These are phyloP conservation scores for Amanita muscaria DNA, from an alignment of 768 basidiomycete genomes.

Conservation along the genomic window DNA sequence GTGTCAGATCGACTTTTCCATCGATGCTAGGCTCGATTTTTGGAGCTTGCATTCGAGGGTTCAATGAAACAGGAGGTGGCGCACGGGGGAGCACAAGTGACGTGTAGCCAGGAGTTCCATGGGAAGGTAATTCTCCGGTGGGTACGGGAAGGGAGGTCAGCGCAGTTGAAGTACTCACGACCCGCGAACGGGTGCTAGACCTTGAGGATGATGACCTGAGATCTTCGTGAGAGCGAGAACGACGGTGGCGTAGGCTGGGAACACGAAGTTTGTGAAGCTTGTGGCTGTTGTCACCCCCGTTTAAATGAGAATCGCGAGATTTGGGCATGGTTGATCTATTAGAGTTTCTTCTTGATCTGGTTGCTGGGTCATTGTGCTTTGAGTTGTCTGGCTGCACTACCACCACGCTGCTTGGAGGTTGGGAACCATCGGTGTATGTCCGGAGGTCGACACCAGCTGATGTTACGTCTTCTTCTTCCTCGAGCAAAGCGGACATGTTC, in stretches of 20 bases:
- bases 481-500: conserved; percentile 44
- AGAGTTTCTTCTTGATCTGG: too few species aligned
- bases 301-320: conserved; percentile 4
- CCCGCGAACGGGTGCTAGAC: conserved; percentile 2
- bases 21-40: conserved; percentile 21
- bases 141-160: conserved; percentile 11
- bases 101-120: conserved; percentile 52
- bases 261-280: conserved; percentile 1
- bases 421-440: conserved; percentile 1
- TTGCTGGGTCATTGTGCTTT: background rate
- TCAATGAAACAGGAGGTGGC: conserved; percentile 25
- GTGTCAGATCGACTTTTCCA: conserved; percentile 63
- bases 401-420: conserved; percentile 6
- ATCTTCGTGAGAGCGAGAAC: conserved; percentile 14
- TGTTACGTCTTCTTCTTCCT: conserved; percentile 36
- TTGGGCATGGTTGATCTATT: conserved; percentile 7
- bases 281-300: conserved; percentile 5
- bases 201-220: conserved; percentile 8
- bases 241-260: conserved; percentile 7
- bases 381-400: background rate
- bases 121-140: conserved; percentile 33
- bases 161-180: conserved; percentile 1
- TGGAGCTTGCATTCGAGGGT: background rate
- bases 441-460: background rate
- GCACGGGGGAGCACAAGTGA: conserved; percentile 46